Evolutionary conservation across 139 green algal genomes (phyloP), one percentile per base, ranked within the genome.

Genomic region (Axilococcus clingmanii): DNA sequence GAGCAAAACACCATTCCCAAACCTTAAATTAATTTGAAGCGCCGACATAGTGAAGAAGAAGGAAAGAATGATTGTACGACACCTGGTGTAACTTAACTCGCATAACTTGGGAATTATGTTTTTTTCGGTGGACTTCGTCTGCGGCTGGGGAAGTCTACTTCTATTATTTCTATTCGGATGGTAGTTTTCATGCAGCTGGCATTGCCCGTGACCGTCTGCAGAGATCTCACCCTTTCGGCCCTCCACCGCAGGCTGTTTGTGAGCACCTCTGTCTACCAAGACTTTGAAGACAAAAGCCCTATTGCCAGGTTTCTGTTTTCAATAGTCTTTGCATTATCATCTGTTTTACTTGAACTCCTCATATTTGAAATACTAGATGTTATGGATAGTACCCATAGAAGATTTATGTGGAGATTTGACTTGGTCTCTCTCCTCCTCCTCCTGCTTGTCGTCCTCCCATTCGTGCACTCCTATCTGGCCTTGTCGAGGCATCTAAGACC

Each of bases 311-410:
- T 69, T 9, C 57, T 96, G 0, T 96, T 94, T 62, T 83, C 81
- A 9, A 38, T 69, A 5, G 79, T 91, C 1, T 96, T 97, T 60
- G 80, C 83, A 0, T 55, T 95, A 0, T 95, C 79, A n/a, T 81
- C 74, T 55, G 89, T 94, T 59, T 68, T 96, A 30, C 59, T 95
- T 41, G 57, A 88, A 48, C 65, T 97, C 23, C 71, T 97, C 2
- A 57, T 96, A 2, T 92, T 83, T 54, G 89, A 97, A 49, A 84
- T 96, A 3, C 59, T 91, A 12, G 73, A 66, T 41, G 0, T 46
- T 27, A 19, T 46, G n/a, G n/a, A 17, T 17, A 54, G 1, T 16
- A 60, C 37, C 12, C 17, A 19, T 17, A 28, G 52, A 17, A 15
- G 30, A 41, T 6, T 15, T 16, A 11, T 14, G 22, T 96, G 88